Evolutionary conservation across 495 filamentous ascomycete genomes (phyloP).

Genomic region (Usnea hakonensis): DNA sequence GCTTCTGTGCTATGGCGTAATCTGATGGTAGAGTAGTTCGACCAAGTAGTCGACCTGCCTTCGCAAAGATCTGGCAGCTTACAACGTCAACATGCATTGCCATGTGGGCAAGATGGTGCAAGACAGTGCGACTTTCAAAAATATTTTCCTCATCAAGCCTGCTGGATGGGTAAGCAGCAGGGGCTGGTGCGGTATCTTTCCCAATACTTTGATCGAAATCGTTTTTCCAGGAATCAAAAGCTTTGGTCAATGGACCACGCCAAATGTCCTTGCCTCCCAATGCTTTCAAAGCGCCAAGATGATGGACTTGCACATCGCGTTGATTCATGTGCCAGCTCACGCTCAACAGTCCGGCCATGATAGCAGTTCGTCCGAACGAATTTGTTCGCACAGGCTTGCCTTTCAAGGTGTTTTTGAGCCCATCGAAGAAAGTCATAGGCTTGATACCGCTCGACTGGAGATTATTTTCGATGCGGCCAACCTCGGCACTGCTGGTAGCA

Average conservation of each 20-base stretch:
- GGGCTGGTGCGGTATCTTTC: slow-evolving; percentile 35
- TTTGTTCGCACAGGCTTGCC: slow-evolving; percentile 84
- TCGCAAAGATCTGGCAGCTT: slow-evolving; percentile 94
- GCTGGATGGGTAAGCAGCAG: slow-evolving; percentile 33
- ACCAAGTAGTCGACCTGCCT: slow-evolving; percentile 75
- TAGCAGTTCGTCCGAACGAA: slow-evolving; percentile 85
- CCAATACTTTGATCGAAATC: slow-evolving; percentile 83
- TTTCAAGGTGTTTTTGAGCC: slow-evolving; percentile 82
- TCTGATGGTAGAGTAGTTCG: slow-evolving; percentile 77
- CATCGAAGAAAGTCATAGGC: slow-evolving; percentile 82
- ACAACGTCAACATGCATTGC: slow-evolving; percentile 95
- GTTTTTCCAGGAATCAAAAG: slow-evolving; percentile 90
- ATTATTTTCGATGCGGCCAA: slow-evolving; percentile 76
- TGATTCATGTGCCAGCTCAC: slow-evolving; percentile 99
- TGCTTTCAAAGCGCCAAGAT: slow-evolving; percentile 67
- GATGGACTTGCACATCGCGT: slow-evolving; percentile 87
- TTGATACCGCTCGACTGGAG: slow-evolving; percentile 77
- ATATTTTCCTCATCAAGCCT: slow-evolving; percentile 63
- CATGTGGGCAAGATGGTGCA: slow-evolving; percentile 95
- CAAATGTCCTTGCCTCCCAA: slow-evolving; percentile 90
- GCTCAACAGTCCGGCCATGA: slow-evolving; percentile 90
- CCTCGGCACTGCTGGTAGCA: slow-evolving; percentile 80
- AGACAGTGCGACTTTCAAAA: slow-evolving; percentile 77
- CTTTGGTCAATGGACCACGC: slow-evolving; percentile 76
- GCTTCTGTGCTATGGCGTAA: slow-evolving; percentile 66